Percentiles rank a stretch among this genome's conserved stretches.
These are phyloP conservation scores for Castanopsis chinensis DNA, from an alignment of 306 rosid species.

Conservation along the genomic window DNA sequence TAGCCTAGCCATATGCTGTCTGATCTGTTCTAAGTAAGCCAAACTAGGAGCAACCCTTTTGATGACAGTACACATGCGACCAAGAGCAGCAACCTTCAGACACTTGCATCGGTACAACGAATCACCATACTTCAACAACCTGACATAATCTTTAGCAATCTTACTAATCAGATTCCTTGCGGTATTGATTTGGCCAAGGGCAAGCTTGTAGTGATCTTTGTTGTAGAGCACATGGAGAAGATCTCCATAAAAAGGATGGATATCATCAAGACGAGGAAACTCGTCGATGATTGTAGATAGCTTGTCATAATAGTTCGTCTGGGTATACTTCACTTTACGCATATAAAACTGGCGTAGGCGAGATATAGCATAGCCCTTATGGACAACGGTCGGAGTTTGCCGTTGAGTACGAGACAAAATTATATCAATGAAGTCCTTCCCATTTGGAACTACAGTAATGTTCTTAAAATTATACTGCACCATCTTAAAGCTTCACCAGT, in stretches of 20 bases:
- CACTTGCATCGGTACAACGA: conserved; percentile 76
- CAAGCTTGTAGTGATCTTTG: conserved; percentile 95
- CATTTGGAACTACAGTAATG: conserved; percentile 88
- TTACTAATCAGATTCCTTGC: conserved; percentile 81
- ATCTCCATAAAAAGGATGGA: conserved; percentile 83
- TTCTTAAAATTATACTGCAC: conserved; percentile 87
- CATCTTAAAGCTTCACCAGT: conserved; percentile 31
- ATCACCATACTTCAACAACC: conserved; percentile 78
- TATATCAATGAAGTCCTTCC: conserved; percentile 77
- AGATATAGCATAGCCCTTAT: conserved; percentile 77
- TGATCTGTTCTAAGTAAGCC: conserved; percentile 87
- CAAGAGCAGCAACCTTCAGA: conserved; percentile 88
- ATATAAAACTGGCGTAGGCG: conserved; percentile 80
- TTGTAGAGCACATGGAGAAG: conserved; percentile 86
- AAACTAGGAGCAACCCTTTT: conserved; percentile 85
- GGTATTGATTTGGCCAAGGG: conserved; percentile 84
- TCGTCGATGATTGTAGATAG: conserved; percentile 76
- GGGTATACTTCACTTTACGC: conserved; percentile 89
- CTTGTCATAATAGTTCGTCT: conserved; percentile 68
- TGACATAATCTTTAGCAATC: conserved; percentile 81
- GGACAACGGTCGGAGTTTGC: conserved; percentile 85
- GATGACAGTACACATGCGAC: conserved; percentile 89
- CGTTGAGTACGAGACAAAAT: conserved; percentile 86
- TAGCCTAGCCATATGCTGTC: conserved; percentile 93
- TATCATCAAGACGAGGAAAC: conserved; percentile 76